phyloP scores from a whole-genome alignment of 257 asterid species.

The Asclepias syriaca region DNA sequence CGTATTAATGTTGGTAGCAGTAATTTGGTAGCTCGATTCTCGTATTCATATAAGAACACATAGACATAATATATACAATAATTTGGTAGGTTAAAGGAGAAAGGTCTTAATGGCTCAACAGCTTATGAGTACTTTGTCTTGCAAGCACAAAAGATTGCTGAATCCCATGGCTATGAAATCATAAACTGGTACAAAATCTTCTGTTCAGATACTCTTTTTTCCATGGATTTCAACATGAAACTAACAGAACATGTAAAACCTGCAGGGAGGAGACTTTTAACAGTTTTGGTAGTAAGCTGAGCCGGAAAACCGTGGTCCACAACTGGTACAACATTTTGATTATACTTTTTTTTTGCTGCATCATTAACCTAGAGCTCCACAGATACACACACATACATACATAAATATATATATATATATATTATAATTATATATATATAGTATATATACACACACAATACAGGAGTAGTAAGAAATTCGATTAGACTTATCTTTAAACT shows the following conservation, averaged over 20 bases:
- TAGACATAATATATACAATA: not conserved
- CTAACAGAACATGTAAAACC: slow-evolving; percentile 9
- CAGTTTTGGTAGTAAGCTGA: slow-evolving; percentile 79
- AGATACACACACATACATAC: not conserved
- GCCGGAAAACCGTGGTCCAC: slow-evolving; percentile 75
- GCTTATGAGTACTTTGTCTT: slow-evolving; percentile 82
- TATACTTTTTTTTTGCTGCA: not conserved
- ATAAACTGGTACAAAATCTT: slow-evolving; percentile 65
- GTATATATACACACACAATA: not conserved
- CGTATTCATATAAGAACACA: not conserved
- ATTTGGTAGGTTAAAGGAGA: slow-evolving; percentile 47
- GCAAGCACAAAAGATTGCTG: slow-evolving; percentile 78
- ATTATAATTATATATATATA: too few species aligned
- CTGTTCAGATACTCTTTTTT: not conserved
- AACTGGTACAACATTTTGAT: slow-evolving; percentile 59
- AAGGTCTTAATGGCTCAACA: slow-evolving; percentile 31
- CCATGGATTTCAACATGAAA: not conserved
- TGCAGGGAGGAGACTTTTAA: slow-evolving; percentile 95
- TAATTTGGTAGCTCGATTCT: not conserved
- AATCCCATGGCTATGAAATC: slow-evolving; percentile 86
- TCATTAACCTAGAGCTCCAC: not conserved
- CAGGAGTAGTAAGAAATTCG: not conserved
- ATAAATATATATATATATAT: too few species aligned
- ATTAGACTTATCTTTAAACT: not conserved
- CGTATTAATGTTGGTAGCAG: not conserved